phyloP scores from a whole-genome alignment of 1,284 basidiomycete species.

The Rhizopogon parksii region DNA sequence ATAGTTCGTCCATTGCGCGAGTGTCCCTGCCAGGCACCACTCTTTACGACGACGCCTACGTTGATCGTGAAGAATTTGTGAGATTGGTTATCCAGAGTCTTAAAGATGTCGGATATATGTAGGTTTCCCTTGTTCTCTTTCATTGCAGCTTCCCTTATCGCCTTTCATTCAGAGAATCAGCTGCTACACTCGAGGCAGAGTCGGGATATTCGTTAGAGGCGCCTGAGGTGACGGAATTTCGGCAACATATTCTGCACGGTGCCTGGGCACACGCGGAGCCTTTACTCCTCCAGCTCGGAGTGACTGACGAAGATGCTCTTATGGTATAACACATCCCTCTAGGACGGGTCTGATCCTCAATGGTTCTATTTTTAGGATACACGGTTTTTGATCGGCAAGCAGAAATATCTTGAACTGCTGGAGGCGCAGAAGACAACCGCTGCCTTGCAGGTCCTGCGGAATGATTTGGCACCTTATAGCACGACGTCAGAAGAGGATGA shows the following conservation, averaged over 20 bases:
- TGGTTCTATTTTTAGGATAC: conserved; percentile 51
- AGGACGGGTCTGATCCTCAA: conserved; percentile 7
- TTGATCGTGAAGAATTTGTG: conserved; percentile 89
- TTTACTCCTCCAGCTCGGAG: conserved; percentile 62
- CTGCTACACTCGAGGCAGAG: conserved; percentile 82
- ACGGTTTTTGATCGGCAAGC: conserved; percentile 83
- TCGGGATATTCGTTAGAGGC: conserved; percentile 88
- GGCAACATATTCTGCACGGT: conserved; percentile 76
- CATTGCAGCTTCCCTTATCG: conserved; percentile 10
- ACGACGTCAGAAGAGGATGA: conserved; percentile 59
- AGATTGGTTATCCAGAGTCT: conserved; percentile 87
- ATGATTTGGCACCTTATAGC: conserved; percentile 78
- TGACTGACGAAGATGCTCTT: conserved; percentile 57
- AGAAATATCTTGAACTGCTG: conserved; percentile 95
- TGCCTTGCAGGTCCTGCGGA: conserved; percentile 81
- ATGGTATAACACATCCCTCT: conserved; percentile 41
- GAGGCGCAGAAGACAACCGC: conserved; percentile 77
- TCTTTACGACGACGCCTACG: conserved; percentile 66
- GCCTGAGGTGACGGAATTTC: conserved; percentile 73
- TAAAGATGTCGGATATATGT: conserved; percentile 90
- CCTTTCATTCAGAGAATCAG: conserved; percentile 63
- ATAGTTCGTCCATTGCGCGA: conserved; percentile 40
- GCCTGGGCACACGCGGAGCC: conserved; percentile 80
- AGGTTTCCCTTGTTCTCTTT: conserved; percentile 31
- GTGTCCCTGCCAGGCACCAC: conserved; percentile 64